Evolutionary conservation across 805 yeast species (phyloP), one percentile per base, ranked within the genome.

Genomic region (Suhomyces faveliae): DNA sequence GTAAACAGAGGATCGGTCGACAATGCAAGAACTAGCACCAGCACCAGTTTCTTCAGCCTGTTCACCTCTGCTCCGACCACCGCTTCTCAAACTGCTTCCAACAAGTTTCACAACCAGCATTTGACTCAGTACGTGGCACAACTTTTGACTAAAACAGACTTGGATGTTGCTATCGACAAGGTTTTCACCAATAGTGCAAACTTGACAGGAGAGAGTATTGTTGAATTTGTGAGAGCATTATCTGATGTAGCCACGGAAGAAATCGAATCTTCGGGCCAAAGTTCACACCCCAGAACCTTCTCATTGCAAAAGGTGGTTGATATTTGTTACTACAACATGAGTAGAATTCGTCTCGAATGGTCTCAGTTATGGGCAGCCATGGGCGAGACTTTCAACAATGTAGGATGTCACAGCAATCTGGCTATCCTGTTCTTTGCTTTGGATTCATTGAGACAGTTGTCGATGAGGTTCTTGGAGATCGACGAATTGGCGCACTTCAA

Each of bases 241-340:
- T 82, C 96, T 3, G 87, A 82, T 50, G 96, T 94, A 22, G 87
- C 96, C 0, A 72, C 81, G 37, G 97, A 91, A 59, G 99, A 94
- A 65, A 89, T 94, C 51, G 90, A 87, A 52, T 85, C 95, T 0
- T 86, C 96, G 1, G 91, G 90, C 5, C 83, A 82, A 59, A 84
- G 91, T 39, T 74, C 78, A 5, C 83, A 88, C 51, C 99, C 98
- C 33, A 77, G 99, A 63, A 85, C 89, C 68, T 95, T 89, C 62
- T 88, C 98, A 0, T 71, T 94, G 53, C 98, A 90, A 62, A 94
- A 94, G 63, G 87, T 94, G 77, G 96, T 94, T 45, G 99, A 95
- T 67, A 96, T 94, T 38, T 92, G 97, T 68, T 92, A 94, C 67
- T 94, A 95, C 73, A 95, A 95, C 64, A 94, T 94, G 97, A 83